A percentile compares a stretch with the other conserved stretches of the same genome.
These are phyloP conservation scores for Zancudomyces culisetae DNA, from an alignment of 371 early-diverging fungal species.

Conservation along the genomic window DNA sequence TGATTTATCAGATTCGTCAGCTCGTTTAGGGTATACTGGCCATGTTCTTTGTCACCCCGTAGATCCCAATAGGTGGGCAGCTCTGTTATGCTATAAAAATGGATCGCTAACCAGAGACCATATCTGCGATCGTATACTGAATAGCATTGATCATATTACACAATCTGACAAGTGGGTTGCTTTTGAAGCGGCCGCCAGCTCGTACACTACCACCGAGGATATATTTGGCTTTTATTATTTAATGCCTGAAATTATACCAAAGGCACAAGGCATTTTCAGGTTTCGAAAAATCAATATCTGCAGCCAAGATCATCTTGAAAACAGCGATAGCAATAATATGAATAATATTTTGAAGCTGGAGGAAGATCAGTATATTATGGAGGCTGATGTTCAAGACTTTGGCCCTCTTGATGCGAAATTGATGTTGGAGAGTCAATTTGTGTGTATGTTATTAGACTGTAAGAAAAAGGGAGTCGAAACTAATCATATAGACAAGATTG, in stretches of 20 bases:
- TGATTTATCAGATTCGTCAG: slow-evolving; percentile 28
- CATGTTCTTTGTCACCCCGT: slow-evolving; percentile 58
- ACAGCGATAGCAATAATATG: background rate
- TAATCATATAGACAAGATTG: slow-evolving; percentile 18
- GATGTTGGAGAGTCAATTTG: slow-evolving; percentile 50
- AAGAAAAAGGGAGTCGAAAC: slow-evolving; percentile 5
- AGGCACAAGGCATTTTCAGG: slow-evolving; percentile 40
- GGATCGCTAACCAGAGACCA: slow-evolving; percentile 56
- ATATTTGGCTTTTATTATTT: slow-evolving; percentile 49
- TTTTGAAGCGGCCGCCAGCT: slow-evolving; percentile 27
- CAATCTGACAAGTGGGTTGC: slow-evolving; percentile 27
- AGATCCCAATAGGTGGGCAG: slow-evolving; percentile 35
- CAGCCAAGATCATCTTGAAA: background rate
- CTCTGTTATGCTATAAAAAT: slow-evolving; percentile 67
- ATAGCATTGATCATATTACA: slow-evolving; percentile 13
- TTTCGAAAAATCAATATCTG: slow-evolving; percentile 15
- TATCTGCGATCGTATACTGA: slow-evolving; percentile 30
- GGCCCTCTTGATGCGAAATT: slow-evolving; percentile 31
- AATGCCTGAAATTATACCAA: slow-evolving; percentile 58
- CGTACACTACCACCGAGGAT: slow-evolving; percentile 7
- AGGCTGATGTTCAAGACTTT: slow-evolving; percentile 19
- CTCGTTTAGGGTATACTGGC: slow-evolving; percentile 4
- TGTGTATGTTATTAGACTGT: slow-evolving; percentile 43
- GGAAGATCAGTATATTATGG: slow-evolving; percentile 25
- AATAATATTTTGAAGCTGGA: too few species aligned